Evolutionary conservation across 306 rosid species (phyloP), one percentile per base, ranked within the genome.

Genomic region (Fragaria vesca): DNA sequence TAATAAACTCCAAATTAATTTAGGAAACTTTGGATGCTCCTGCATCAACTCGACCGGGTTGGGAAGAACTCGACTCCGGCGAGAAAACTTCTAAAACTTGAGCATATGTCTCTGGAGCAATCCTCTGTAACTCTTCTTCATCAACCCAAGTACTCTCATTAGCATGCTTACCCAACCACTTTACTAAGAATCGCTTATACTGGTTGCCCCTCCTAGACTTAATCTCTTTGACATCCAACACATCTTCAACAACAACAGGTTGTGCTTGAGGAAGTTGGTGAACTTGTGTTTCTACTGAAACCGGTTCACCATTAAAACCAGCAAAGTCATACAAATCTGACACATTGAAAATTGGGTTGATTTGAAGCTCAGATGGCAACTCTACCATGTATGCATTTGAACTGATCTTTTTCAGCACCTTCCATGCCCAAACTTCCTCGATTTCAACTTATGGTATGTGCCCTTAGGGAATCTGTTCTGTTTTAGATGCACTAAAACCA

Each of bases 151-250:
- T 69, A 2, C 54, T 43, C 8, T 69, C 54, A 43, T 54, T 69
- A 42, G 72, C 36, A 69, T 69, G 72, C 34, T n/a, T 69, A 1
- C 72, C 72, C 51, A 67, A 67, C 51, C 52, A 67, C 47, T 42
- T 67, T 50, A 67, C 52, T 11, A 43, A 0, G 72, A 69, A 42
- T 1, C 18, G 36, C 20, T 54, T 42, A 13, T 43, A 69, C 4
- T 43, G 72, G 8, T 69, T 20, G 32, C 54, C 54, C 18, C 20
- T 3, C 52, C 72, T 60, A 1, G 32, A 67, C 43, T 4, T 40
- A 8, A 12, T 51, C 51, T 67, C 50, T 15, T 10, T 67, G 5
- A 66, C 72, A 42, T 67, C 72, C 15, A 38, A 11, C 34, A 60
- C 70, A 34, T 36, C 70, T 66, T 36, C 47, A 66, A 66, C 5